Base-by-base conservation (phyloP, 192 early-diverging fungal species). In the Backusella psychrophila region DNA sequence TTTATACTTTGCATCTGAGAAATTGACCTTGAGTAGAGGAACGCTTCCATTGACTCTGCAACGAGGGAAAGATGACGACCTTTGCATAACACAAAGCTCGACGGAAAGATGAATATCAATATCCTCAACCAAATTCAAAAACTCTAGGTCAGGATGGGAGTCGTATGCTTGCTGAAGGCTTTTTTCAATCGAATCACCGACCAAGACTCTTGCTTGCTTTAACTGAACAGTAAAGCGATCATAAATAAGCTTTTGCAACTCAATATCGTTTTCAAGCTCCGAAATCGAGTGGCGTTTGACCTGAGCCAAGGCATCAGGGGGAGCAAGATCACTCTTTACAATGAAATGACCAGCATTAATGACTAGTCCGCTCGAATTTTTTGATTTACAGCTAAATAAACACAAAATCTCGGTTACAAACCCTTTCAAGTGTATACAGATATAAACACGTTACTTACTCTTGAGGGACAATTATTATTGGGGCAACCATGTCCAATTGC, bases 1-100 rank as follows among this genome's bases (percentile, higher is more conserved):
- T 71, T 91, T 91, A 89, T 95, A 94, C 78, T 96, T 96, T 72
- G 84, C 83, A 77, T 95, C 91, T 0, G 94, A 95, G 41, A 96
- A 86, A 77, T 92, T 95, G 52, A 96, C 76, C 35, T 92, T 89
- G 31, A 95, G 74, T 21, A 89, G 80, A 1, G 94, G 93, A 65
- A 96, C 69, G 4, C 87, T 84, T 31, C 90, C 94, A 38, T 87
- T 80, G 6, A 96, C 72, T 69, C 91, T 91, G 53, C 92, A 86
- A 53, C 88, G 85, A 44, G 94, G 79, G 68, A 92, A 88, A 19
- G 91, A 84, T 0, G 86, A 75, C 34, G 89, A 78, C 68, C 92
- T 87, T 35, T 90, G 90, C 11, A 95, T 42, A 42, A 95, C 94
- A 69, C 92, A 96, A 29, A 88, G 69, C 7, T 94, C 91, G 19